Percentiles rank a stretch among this genome's conserved stretches.
These are phyloP conservation scores for Wickerhamiella pararugosa DNA, from an alignment of 1,139 yeast species.

Conservation along the genomic window DNA sequence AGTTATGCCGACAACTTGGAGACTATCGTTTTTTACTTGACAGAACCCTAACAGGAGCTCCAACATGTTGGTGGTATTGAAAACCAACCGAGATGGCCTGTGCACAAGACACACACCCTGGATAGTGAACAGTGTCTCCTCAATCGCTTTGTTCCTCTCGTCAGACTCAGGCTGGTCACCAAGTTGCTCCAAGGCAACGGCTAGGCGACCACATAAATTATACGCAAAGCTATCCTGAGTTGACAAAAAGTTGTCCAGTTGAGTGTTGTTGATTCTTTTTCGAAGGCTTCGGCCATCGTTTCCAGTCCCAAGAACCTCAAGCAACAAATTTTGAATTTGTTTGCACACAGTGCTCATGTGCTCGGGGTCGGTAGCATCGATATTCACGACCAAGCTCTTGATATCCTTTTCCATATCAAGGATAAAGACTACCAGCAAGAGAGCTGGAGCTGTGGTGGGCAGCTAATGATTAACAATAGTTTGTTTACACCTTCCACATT, in stretches of 20 bases:
- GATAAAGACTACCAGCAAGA: too few relatives aligned
- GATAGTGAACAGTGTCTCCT: slow-evolving; percentile 18
- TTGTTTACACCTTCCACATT: too few relatives aligned
- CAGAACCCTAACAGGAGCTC: slow-evolving; percentile 8
- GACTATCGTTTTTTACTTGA: slow-evolving; percentile 12
- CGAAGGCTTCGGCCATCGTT: neutral
- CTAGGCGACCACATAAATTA: slow-evolving; percentile 16
- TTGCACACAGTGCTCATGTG: neutral
- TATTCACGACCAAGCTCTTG: too few relatives aligned
- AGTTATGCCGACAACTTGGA: slow-evolving; percentile 37
- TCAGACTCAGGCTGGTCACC: neutral
- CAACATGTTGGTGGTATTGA: slow-evolving; percentile 12
- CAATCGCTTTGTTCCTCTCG: neutral
- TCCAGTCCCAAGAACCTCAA: neutral
- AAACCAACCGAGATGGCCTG: slow-evolving; percentile 33
- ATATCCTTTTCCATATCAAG: too few relatives aligned
- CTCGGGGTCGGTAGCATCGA: too few relatives aligned
- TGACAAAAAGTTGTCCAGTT: slow-evolving; percentile 11
- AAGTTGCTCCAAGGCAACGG: slow-evolving; percentile 7
- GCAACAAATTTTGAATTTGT: neutral
- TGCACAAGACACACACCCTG: slow-evolving; percentile 55
- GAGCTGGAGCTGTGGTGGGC: too few relatives aligned
- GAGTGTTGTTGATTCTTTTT: neutral
- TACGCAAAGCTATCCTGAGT: slow-evolving; percentile 15
- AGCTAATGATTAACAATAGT: too few relatives aligned